Evolutionary conservation across 441 rosid genomes (phyloP).

Genomic region (Pelargonium cotyledonis): DNA sequence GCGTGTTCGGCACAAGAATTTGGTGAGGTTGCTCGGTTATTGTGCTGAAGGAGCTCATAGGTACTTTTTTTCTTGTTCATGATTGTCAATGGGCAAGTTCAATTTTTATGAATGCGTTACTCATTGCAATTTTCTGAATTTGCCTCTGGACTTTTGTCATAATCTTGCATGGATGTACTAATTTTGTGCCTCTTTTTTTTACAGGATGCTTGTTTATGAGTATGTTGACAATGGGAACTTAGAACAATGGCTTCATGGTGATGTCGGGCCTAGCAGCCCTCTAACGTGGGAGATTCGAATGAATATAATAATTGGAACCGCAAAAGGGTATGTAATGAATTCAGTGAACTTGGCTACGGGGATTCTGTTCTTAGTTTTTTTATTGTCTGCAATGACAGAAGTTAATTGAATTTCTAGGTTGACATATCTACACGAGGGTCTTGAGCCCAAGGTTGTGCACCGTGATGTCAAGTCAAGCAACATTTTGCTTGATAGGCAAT

Average conservation of each 20-base stretch:
- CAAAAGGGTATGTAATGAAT: conserved; percentile 66
- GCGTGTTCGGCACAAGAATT: conserved; percentile 92
- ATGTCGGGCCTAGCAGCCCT: conserved; percentile 74
- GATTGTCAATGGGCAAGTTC: background rate
- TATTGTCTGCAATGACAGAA: conserved; percentile 14
- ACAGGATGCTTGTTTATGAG: conserved; percentile 87
- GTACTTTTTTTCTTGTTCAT: conserved; percentile 24
- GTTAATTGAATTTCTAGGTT: conserved; percentile 44
- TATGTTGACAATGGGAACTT: conserved; percentile 88
- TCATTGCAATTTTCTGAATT: background rate
- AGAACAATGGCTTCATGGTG: conserved; percentile 99
- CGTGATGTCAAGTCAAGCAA: conserved; percentile 95
- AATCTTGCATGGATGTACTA: background rate
- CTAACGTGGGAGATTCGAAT: conserved; percentile 95
- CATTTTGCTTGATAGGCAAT: conserved; percentile 77
- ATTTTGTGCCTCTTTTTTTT: background rate
- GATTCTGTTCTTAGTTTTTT: conserved; percentile 10
- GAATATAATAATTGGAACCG: conserved; percentile 82
- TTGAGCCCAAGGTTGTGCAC: conserved; percentile 97
- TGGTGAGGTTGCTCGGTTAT: conserved; percentile 92
- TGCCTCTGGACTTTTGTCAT: background rate
- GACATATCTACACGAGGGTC: conserved; percentile 90
- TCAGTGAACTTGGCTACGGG: background rate
- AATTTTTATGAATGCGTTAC: background rate
- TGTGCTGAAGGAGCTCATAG: conserved; percentile 91